phyloP scores from a whole-genome alignment of 306 rosid species.

The Hippophae rhamnoides region DNA sequence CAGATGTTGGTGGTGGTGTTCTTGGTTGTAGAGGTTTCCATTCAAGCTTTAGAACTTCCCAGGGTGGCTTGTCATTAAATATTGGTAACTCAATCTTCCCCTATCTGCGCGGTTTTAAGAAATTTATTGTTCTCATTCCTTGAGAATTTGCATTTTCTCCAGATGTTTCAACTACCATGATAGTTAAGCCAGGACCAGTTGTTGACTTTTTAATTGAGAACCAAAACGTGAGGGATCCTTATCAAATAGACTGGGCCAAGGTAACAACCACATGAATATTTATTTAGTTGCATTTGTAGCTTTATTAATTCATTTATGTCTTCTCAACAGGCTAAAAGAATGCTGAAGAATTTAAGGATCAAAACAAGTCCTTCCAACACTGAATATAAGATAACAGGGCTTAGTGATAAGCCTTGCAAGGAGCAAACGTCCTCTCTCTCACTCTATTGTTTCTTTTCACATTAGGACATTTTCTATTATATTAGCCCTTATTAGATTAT shows the following conservation, averaged over 20 bases:
- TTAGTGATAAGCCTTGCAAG: conserved; percentile 68
- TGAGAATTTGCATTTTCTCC: neutral
- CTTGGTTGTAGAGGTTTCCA: conserved; percentile 88
- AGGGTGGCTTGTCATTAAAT: conserved; percentile 73
- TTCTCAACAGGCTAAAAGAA: conserved; percentile 63
- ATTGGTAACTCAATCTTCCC: conserved; percentile 36
- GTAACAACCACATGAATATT: conserved; percentile 21
- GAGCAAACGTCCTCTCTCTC: conserved; percentile 45
- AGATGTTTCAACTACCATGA: conserved; percentile 96
- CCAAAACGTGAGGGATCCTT: conserved; percentile 70
- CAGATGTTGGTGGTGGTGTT: conserved; percentile 86
- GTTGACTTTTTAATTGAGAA: conserved; percentile 76
- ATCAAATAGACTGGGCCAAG: conserved; percentile 69
- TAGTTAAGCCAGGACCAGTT: conserved; percentile 78
- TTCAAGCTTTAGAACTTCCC: conserved; percentile 85
- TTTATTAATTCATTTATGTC: neutral
- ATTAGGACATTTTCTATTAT: neutral
- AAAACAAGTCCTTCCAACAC: conserved; percentile 53
- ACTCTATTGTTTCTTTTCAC: neutral
- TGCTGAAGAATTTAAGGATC: conserved; percentile 71
- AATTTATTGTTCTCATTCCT: neutral
- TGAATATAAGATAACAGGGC: conserved; percentile 79
- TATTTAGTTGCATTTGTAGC: neutral
- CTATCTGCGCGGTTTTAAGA: neutral
- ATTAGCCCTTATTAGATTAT: neutral